A percentile compares a stretch with the other conserved stretches of the same genome.
These are phyloP conservation scores for Copromyces sp. DNA, from an alignment of 495 filamentous ascomycete species.

Conservation along the genomic window DNA sequence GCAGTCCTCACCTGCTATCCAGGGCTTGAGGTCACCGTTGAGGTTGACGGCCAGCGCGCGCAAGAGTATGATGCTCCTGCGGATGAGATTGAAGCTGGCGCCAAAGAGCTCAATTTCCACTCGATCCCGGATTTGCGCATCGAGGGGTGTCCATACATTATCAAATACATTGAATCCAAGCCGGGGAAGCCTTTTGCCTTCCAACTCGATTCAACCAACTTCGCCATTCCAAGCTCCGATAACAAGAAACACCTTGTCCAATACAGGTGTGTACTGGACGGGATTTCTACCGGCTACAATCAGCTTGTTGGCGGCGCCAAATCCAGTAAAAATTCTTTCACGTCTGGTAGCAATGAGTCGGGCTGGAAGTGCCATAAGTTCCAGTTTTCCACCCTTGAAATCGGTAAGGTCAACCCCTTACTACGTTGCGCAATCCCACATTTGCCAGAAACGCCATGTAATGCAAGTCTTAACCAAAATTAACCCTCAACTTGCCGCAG, in stretches of 20 bases:
- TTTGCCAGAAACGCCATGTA: neutral
- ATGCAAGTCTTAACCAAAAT: no score
- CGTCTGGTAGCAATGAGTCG: neutral
- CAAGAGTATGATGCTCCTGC: slow-evolving; percentile 23
- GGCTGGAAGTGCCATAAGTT: neutral
- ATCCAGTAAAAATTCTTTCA: neutral
- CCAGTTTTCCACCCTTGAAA: neutral
- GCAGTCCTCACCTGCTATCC: slow-evolving; percentile 22
- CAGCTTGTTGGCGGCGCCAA: neutral
- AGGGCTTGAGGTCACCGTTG: slow-evolving; percentile 20
- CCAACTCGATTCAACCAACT: neutral
- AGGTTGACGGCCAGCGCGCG: slow-evolving; percentile 12
- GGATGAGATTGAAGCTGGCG: neutral
- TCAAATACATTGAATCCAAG: slow-evolving; percentile 15
- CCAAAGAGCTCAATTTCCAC: neutral
- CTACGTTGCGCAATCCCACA: neutral
- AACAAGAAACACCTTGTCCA: neutral
- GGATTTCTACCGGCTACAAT: neutral
- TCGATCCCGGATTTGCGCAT: neutral
- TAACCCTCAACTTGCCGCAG: neutral
- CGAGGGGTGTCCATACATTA: neutral
- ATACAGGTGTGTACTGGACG: neutral
- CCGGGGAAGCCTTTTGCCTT: slow-evolving; percentile 3
- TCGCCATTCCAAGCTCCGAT: neutral
- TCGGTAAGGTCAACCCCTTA: neutral